These are phyloP conservation scores for Alternaria sp. DNA, from an alignment of 2,329 filamentous ascomycete genomes.

Conservation along the genomic window DNA sequence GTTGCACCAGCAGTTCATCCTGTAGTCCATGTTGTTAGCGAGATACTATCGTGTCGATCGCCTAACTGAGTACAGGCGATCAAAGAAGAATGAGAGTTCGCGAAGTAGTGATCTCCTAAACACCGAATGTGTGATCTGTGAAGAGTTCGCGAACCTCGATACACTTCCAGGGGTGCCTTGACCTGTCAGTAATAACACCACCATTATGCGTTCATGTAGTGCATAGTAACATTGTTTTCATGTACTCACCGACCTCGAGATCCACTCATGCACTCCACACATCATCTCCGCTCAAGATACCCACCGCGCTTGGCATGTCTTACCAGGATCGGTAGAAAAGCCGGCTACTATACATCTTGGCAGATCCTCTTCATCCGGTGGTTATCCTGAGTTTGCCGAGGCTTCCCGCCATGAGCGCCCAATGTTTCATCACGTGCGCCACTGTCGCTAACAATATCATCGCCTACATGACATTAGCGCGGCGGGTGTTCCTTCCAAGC, in stretches of 20 bases:
- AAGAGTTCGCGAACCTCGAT: background rate
- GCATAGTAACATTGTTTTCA: background rate
- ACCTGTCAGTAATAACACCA: background rate
- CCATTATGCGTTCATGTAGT: background rate
- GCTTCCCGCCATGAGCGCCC: background rate
- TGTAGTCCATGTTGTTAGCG: background rate
- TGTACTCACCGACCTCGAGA: conserved; percentile 1
- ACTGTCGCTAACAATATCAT: background rate
- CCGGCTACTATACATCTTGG: conserved; percentile 6
- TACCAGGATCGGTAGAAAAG: conserved; percentile 6
- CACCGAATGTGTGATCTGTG: background rate
- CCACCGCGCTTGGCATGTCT: conserved; percentile 7
- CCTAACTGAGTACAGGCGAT: background rate
- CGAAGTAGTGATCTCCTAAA: background rate
- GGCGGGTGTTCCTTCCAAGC: background rate
- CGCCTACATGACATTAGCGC: background rate
- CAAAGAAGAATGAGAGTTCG: background rate
- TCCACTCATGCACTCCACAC: conserved; percentile 10
- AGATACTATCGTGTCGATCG: background rate
- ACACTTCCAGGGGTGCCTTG: background rate
- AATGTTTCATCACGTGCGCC: conserved; percentile 6
- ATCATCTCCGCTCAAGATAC: conserved; percentile 3
- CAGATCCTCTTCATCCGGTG: conserved; percentile 6
- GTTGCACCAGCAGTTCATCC: background rate
- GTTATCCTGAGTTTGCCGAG: conserved; percentile 10